Conservation (phyloP, 2,329 filamentous ascomycete species). For the Coniochaeta hoffmannii region DNA sequence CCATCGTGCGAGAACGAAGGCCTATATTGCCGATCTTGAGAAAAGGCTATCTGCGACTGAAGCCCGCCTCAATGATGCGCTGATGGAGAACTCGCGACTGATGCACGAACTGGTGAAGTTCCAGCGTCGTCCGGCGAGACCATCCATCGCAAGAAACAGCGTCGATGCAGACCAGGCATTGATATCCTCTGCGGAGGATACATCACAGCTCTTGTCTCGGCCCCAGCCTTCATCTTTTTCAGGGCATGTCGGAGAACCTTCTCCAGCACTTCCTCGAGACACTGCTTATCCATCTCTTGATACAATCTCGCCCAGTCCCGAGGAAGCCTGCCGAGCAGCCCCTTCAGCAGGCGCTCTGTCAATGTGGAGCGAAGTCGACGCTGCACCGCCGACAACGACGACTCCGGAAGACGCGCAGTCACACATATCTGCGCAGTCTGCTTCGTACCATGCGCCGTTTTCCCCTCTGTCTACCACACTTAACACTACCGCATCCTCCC, state of each 20-base stretch:
- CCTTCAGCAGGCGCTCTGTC: background rate
- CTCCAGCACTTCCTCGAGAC: too few relatives aligned
- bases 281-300: background rate
- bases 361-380: background rate
- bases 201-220: too few relatives aligned
- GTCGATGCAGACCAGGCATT: background rate
- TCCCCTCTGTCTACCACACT: background rate
- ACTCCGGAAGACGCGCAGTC: background rate
- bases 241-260: too few relatives aligned
- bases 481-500: background rate
- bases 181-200: too few relatives aligned
- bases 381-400: background rate
- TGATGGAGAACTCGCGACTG: slow-evolving; percentile 7
- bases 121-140: background rate
- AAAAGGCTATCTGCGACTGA: slow-evolving; percentile 15
- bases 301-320: too few relatives aligned
- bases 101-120: slow-evolving; percentile 4
- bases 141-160: background rate
- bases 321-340: background rate
- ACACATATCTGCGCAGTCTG: background rate
- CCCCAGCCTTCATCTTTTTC: too few relatives aligned
- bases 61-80: slow-evolving; percentile 13
- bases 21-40: slow-evolving; percentile 31
- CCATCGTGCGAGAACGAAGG: slow-evolving; percentile 35
- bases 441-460: background rate